These are phyloP conservation scores for Talaromyces sp. DNA, from an alignment of 2,329 filamentous ascomycete species.

Conservation along the genomic window DNA sequence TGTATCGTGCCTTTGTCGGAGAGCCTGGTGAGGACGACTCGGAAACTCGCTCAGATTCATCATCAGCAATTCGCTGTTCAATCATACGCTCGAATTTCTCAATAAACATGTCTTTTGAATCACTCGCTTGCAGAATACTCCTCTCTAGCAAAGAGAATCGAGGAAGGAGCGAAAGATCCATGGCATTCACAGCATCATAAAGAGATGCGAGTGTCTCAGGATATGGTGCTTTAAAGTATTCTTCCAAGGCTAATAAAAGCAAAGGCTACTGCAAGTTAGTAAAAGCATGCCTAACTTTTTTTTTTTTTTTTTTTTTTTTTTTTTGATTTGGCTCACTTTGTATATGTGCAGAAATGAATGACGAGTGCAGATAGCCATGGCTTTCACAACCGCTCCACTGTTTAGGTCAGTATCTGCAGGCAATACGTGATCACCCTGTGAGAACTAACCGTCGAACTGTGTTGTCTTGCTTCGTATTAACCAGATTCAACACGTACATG, in stretches of 20 bases:
- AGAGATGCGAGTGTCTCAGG: constrained; percentile 82
- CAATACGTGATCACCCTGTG: not conserved
- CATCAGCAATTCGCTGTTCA: constrained; percentile 69
- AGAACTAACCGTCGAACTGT: constrained; percentile 63
- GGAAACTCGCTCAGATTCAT: constrained; percentile 31
- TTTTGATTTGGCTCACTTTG: constrained; percentile 57
- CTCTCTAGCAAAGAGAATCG: constrained; percentile 76
- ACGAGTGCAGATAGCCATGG: constrained; percentile 97
- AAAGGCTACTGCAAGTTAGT: constrained; percentile 58
- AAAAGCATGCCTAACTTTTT: not conserved
- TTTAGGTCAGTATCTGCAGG: constrained; percentile 12
- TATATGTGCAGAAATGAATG: constrained; percentile 99
- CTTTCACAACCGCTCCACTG: constrained; percentile 89
- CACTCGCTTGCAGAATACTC: constrained; percentile 79
- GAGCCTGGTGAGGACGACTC: constrained; percentile 29
- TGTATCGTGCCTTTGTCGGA: constrained; percentile 61
- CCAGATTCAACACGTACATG: constrained; percentile 94
- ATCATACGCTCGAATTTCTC: constrained; percentile 98
- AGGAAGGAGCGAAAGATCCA: constrained; percentile 94
- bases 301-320: no score
- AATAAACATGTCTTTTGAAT: constrained; percentile 92
- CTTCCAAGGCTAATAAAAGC: constrained; percentile 82
- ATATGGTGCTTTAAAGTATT: constrained; percentile 90
- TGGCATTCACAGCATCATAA: constrained; percentile 88
- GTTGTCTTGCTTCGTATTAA: constrained; percentile 97